These are phyloP conservation scores for Anacardium occidentale DNA, from an alignment of 345 rosid species.

Conservation along the genomic window DNA sequence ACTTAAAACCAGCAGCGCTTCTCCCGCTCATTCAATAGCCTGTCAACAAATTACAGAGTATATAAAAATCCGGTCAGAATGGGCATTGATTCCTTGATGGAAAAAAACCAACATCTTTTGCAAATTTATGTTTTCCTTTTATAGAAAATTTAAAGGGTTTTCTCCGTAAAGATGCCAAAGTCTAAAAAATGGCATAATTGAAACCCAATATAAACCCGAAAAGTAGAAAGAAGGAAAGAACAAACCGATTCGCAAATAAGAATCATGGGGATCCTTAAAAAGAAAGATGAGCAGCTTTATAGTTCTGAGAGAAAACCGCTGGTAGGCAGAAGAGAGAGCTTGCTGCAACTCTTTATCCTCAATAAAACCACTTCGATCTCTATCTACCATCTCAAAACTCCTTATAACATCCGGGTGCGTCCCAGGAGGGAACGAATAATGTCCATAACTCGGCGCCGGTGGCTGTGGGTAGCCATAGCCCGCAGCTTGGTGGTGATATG, in stretches of 20 bases:
- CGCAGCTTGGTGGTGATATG: not conserved
- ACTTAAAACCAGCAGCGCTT: not conserved
- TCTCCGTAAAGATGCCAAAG: not conserved
- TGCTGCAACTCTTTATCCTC: constrained; percentile 62
- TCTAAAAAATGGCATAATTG: not conserved
- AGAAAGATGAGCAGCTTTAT: constrained; percentile 61
- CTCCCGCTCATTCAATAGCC: not conserved
- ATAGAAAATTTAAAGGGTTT: not conserved
- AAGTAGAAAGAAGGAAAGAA: not conserved
- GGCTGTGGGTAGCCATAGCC: not conserved
- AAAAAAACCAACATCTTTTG: no score
- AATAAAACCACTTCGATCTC: constrained; percentile 59
- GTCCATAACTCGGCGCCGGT: constrained; percentile 20
- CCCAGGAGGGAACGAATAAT: constrained; percentile 46
- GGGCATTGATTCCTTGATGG: not conserved
- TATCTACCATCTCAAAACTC: constrained; percentile 60
- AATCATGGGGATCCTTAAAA: constrained; percentile 55
- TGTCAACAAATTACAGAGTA: not conserved
- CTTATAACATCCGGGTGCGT: constrained; percentile 49
- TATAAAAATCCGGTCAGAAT: not conserved
- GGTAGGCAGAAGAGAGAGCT: constrained; percentile 55
- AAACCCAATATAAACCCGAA: not conserved
- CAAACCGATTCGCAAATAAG: constrained; percentile 46
- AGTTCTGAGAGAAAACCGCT: constrained; percentile 47
- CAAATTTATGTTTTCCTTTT: no score